Base-by-base conservation (phyloP, 2,329 filamentous ascomycete genomes). In the Tolypocladium endophyticum region DNA sequence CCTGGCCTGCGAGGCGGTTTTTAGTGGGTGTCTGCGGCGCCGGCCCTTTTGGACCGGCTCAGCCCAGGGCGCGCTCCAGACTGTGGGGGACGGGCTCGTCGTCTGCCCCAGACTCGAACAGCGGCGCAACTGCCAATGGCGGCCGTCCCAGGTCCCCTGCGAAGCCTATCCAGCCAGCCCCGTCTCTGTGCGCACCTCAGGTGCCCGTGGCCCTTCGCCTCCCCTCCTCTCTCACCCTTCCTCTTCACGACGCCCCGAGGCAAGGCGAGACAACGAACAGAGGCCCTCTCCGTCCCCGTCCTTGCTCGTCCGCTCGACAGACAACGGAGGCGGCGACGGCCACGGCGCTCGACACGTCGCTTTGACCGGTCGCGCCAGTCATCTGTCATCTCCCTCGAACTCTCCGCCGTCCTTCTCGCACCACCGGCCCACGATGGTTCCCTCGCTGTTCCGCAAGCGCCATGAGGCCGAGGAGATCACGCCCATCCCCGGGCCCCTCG, bases 391-490 rank as follows among this genome's bases (percentile, higher is more conserved):
- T 20, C 45, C 12, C 18, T 30, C 45, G 7, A 18, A 8, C 3
- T 30, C 25, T 30, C 45, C 14, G 30, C 25, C 16, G 43, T 16
- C 43, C 25, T 25, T 20, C 45, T 9, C 45, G 9, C 14, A 47
- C n/a, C 43, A 25, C 23, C 45, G 45, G 50, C 38, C n/a, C 14
- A 25, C 63, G 63, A 75, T 74, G 71, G 67, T 68, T 60, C 67
- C 68, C 60, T 72, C 70, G 57, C 66, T 77, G 62, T 77, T 79
- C 63, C 77, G 76, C 67, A 77, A 76, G 68, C 74, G 77, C 66
- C 74, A 75, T 63, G 74, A 78, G 70, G 69, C 74, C 61, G 76
- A 77, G 69, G 73, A 77, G 60, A 73, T 78, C 66, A 78, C 74
- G 58, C 76, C 76, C 61, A 69, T 76, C 56, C 69, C 74, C 36